phyloP scores from a whole-genome alignment of 805 yeast species.

The Maudiozyma pseudohumilis region DNA sequence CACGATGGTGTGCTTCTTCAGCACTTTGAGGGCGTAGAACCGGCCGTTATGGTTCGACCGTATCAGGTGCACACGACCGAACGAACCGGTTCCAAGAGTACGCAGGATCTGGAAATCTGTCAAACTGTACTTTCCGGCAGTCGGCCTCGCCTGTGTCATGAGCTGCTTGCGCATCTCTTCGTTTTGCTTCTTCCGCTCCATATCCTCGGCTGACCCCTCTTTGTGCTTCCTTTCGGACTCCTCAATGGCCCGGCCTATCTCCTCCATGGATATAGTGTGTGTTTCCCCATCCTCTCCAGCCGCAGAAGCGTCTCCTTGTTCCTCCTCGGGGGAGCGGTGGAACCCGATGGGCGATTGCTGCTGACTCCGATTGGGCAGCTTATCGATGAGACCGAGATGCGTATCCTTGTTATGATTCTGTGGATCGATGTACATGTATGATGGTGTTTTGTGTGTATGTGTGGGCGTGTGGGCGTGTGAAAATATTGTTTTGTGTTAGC shows the following conservation, averaged over 20 bases:
- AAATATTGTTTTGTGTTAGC: neutral
- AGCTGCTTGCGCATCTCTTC: constrained; percentile 1
- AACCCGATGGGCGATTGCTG: neutral
- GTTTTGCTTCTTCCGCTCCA: neutral
- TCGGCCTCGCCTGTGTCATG: constrained; percentile 6
- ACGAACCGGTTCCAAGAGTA: constrained; percentile 88
- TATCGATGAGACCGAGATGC: neutral
- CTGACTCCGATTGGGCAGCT: neutral
- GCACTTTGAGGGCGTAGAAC: constrained; percentile 80
- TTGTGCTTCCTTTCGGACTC: neutral
- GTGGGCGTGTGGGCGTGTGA: neutral
- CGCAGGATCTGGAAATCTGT: constrained; percentile 73
- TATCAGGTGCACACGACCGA: constrained; percentile 85
- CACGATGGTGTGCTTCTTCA: constrained; percentile 80
- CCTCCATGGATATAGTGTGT: constrained; percentile 1
- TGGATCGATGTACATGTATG: constrained; percentile 4
- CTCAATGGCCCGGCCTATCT: constrained; percentile 1
- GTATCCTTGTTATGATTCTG: constrained; percentile 4
- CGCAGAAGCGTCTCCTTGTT: neutral
- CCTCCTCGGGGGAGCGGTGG: neutral
- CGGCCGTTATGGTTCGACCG: constrained; percentile 81
- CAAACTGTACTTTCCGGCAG: constrained; percentile 65
- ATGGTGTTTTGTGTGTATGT: neutral
- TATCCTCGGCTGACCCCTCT: neutral
- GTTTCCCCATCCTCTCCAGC: neutral